phyloP scores from a whole-genome alignment of 2,329 filamentous ascomycete species.

The Clonostachys rhizophaga region DNA sequence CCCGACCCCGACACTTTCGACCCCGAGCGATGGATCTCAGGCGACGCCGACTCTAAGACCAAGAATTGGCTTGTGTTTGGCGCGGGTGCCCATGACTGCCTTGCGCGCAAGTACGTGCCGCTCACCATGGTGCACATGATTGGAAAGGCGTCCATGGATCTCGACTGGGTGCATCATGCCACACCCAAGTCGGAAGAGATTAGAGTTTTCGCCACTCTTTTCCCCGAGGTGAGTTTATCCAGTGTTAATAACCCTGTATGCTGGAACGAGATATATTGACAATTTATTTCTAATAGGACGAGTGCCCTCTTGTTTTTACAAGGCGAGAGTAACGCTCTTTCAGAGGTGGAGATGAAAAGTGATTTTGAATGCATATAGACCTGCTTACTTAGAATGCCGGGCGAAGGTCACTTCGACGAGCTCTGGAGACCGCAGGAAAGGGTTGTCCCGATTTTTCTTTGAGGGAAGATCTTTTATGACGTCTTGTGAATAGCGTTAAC shows the following conservation, averaged over 20 bases:
- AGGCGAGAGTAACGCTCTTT: background rate
- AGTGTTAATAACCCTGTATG: background rate
- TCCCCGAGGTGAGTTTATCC: conserved; percentile 36
- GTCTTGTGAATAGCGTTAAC: no score
- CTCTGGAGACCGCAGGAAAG: no score
- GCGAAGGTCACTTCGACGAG: no score
- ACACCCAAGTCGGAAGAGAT: conserved; percentile 44
- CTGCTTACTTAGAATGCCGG: no score
- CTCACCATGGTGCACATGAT: conserved; percentile 46
- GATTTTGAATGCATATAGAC: no score
- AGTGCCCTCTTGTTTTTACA: background rate
- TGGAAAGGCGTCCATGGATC: conserved; percentile 42
- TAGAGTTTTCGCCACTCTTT: conserved; percentile 41
- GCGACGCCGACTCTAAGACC: conserved; percentile 41
- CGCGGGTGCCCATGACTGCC: conserved; percentile 42
- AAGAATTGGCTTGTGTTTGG: conserved; percentile 53
- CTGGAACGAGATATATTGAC: background rate
- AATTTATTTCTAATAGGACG: background rate
- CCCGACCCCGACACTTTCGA: conserved; percentile 40
- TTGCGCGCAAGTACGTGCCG: conserved; percentile 43
- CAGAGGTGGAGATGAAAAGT: no score
- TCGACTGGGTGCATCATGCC: conserved; percentile 45
- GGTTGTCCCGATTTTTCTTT: no score
- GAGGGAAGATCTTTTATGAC: no score
- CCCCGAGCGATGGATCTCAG: conserved; percentile 46